Conservation (phyloP, 331 rosid genomes). For the Cucumis variabilis region DNA sequence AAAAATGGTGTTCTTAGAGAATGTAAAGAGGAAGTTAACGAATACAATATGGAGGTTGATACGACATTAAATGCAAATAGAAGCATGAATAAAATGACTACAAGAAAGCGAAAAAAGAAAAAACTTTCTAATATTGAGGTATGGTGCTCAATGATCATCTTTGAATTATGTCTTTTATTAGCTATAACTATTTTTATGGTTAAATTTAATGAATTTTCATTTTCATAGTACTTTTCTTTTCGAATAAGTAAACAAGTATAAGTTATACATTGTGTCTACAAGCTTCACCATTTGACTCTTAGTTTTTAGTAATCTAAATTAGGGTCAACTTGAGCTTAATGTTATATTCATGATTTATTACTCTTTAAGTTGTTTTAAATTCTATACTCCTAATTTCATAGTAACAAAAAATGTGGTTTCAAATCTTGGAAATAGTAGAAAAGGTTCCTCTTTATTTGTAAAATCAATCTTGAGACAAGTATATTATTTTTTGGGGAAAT, state of each 20-base stretch:
- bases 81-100: not conserved
- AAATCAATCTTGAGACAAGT: no score
- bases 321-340: no score
- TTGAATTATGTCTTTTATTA: not conserved
- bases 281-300: not conserved
- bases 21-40: constrained; percentile 14
- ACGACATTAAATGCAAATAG: not conserved
- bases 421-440: no score
- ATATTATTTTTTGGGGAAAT: no score
- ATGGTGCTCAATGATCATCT: not conserved
- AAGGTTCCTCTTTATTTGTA: no score
- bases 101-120: constrained; percentile 18
- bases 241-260: not conserved
- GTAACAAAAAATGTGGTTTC: no score
- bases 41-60: not conserved
- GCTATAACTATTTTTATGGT: not conserved
- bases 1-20: constrained; percentile 25
- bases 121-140: not conserved
- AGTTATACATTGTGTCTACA: not conserved
- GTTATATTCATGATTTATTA: no score
- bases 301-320: no score
- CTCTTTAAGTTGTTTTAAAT: no score
- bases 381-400: no score
- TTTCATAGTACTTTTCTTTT: not conserved
- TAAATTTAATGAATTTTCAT: not conserved